Conservation (phyloP, 306 rosid genomes). For the Oemleria cerasiformis region DNA sequence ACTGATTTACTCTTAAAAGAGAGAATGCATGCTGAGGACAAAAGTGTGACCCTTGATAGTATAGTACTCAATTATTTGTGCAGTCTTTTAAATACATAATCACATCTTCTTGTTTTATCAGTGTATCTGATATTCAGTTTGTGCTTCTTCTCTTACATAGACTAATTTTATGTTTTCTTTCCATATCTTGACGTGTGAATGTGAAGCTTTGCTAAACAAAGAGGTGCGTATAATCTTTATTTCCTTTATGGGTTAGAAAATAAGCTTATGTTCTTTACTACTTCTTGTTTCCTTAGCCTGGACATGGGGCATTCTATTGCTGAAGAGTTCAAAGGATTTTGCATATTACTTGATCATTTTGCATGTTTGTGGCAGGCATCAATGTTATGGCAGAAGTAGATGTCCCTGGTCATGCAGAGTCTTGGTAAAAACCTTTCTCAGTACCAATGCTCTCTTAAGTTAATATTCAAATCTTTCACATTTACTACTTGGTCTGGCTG, state of each 20-base stretch:
- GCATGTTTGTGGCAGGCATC: conserved; percentile 58
- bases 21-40: background rate
- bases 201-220: conserved; percentile 79
- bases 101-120: conserved; percentile 1
- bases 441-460: conserved; percentile 14
- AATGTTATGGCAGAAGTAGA: conserved; percentile 93
- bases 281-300: background rate
- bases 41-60: background rate
- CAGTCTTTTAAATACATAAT: background rate
- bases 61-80: background rate
- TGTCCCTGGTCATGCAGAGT: conserved; percentile 92
- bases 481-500: background rate
- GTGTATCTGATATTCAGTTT: conserved; percentile 12
- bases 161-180: conserved; percentile 39
- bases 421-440: conserved; percentile 57
- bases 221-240: conserved; percentile 61
- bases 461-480: background rate
- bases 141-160: conserved; percentile 26
- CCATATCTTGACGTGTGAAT: conserved; percentile 28
- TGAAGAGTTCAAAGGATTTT: conserved; percentile 10
- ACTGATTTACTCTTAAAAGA: background rate
- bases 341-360: conserved; percentile 22
- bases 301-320: conserved; percentile 6
- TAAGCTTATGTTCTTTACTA: conserved; percentile 5
- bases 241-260: conserved; percentile 16